Base-by-base conservation (phyloP, 768 basidiomycete species). In the Hygrocybe punicea region DNA sequence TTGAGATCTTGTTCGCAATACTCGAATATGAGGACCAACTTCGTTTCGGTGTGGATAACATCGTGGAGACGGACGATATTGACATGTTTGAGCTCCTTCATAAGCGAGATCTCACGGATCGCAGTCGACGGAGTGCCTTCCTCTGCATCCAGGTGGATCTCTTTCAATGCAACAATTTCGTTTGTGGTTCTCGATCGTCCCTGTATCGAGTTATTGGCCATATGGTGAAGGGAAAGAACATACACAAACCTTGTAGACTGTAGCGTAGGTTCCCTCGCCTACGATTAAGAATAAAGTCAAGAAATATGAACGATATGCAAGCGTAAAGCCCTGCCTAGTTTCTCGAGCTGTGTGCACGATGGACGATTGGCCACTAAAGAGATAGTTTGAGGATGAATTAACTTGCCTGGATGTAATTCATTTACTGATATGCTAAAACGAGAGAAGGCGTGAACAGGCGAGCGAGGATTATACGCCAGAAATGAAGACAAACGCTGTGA, bases 61-160 rank as follows among this genome's bases (percentile, higher is more conserved):
- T 98, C 97, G 77, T 98, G 89, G 17, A 99, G 84, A 66, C 97
- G 86, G 68, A 99, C 93, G 69, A 99, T 96, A 76, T 99, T 99
- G 78, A 92, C 86, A 66, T 99, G 97, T 73, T 97, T 97, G 67
- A 99, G 86, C 70, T 99, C 97, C 72, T 99, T 98, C 95, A 98
- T 98, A 62, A 98, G 83, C 40, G 92, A 95, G 66, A 99, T 98
- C 79, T 99, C 97, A 47, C 97, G 88, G 70, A 99, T 99, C 54
- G 97, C 97, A 13, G 97, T 99, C 46, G 91, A 94, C 33, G 97
- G 97, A 0, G 97, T 99, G 34, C 97, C 97, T 76, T 99, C 97
- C 73, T 99, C 97, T 4, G 97, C 91, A 77, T 99, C 97, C 58
- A 99, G 89, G 67, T 98, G 95, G 62, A 99, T 99, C 77, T 99